A percentile compares a stretch with the other conserved stretches of the same genome.
These are phyloP conservation scores for Xylaria sp. DNA, from an alignment of 2,329 filamentous ascomycete genomes.

Conservation along the genomic window DNA sequence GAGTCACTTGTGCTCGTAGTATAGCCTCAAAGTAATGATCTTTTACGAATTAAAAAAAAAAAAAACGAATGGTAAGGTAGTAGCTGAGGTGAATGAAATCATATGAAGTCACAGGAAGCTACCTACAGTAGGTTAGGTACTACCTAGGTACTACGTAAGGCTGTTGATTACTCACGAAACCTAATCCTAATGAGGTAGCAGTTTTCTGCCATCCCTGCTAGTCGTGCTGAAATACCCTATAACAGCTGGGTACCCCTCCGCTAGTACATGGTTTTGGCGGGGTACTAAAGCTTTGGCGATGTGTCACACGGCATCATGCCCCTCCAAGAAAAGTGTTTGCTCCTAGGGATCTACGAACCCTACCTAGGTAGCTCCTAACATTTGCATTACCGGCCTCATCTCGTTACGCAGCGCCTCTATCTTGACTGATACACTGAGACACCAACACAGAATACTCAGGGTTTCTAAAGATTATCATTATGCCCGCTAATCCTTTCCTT, in stretches of 20 bases:
- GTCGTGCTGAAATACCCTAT: constrained; percentile 9
- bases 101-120: not conserved
- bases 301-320: constrained; percentile 40
- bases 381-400: not conserved
- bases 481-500: constrained; percentile 73
- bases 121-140: not conserved
- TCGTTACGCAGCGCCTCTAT: not conserved
- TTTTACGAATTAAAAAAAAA: no score
- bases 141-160: not conserved
- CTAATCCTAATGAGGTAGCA: constrained; percentile 11
- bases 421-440: not conserved
- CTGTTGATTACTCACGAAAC: not conserved
- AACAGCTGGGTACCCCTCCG: not conserved
- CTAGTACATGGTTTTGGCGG: constrained; percentile 17
- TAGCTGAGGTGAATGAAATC: no score
- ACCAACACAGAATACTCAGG: not conserved
- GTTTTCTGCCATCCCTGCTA: not conserved
- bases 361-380: not conserved
- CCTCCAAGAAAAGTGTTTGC: constrained; percentile 25
- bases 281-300: constrained; percentile 21
- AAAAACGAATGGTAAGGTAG: no score
- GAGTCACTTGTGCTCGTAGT: constrained; percentile 38
- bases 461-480: constrained; percentile 41
- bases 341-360: not conserved
- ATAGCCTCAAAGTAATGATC: not conserved